Conservation (phyloP, 169 alveolate species). For the Cyclospora cayetanensis region DNA sequence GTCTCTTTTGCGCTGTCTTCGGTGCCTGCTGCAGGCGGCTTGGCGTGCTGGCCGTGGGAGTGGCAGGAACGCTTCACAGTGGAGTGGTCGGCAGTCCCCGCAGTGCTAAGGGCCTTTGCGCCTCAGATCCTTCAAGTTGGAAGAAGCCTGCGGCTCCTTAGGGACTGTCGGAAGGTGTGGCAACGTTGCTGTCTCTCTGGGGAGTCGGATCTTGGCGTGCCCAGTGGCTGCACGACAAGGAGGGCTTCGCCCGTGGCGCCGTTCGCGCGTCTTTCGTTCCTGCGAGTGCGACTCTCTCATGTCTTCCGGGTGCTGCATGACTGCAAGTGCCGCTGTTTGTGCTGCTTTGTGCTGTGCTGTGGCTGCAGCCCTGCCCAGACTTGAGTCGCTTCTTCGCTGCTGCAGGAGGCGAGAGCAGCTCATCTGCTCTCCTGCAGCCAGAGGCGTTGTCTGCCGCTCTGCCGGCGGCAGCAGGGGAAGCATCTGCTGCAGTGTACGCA, state of each 20-base stretch:
- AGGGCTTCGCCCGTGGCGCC: no score
- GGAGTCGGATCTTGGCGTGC: no score
- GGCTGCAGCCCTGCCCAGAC: neutral
- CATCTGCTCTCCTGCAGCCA: neutral
- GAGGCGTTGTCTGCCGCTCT: neutral
- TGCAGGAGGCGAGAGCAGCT: neutral
- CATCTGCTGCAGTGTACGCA: no score
- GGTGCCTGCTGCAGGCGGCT: neutral
- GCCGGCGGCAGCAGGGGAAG: no score
- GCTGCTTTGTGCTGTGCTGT: neutral
- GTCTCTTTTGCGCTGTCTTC: neutral
- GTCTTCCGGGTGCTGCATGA: neutral
- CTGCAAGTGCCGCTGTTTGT: neutral
- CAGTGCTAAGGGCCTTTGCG: neutral
- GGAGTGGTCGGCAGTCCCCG: neutral
- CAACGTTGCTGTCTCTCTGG: no score
- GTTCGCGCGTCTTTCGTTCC: no score
- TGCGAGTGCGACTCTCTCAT: no score
- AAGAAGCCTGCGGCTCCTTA: no score
- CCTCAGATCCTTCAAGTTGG: neutral
- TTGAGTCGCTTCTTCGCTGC: neutral
- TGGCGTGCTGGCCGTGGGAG: neutral
- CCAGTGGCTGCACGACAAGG: no score
- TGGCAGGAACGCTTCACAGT: neutral
- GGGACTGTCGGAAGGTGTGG: no score